These are phyloP conservation scores for Alternaria consortialis DNA, from an alignment of 2,329 filamentous ascomycete species.

Conservation along the genomic window DNA sequence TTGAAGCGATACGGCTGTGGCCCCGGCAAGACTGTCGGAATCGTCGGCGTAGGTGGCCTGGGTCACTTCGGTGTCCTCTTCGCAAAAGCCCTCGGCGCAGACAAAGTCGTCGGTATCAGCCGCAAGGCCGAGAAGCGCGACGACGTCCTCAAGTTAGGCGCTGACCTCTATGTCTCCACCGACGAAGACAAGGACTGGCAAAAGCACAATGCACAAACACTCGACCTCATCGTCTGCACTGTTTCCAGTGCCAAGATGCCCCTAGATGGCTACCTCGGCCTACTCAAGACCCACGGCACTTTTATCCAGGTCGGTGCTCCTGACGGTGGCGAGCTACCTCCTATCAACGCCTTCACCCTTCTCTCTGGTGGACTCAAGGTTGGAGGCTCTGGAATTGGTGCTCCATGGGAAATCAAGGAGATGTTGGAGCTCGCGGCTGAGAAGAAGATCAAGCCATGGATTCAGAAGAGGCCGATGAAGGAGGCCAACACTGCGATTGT, in stretches of 20 bases:
- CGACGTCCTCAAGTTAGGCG: constrained; percentile 67
- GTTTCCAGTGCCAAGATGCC: constrained; percentile 62
- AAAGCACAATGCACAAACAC: constrained; percentile 60
- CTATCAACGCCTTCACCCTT: constrained; percentile 62
- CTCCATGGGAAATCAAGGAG: constrained; percentile 35
- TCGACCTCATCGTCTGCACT: constrained; percentile 68
- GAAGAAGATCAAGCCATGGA: constrained; percentile 67
- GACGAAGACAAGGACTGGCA: constrained; percentile 67
- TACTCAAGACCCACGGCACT: constrained; percentile 67
- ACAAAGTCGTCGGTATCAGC: constrained; percentile 71
- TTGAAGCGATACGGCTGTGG: constrained; percentile 77
- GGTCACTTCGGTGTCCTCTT: constrained; percentile 78
- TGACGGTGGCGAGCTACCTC: constrained; percentile 51
- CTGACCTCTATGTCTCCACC: constrained; percentile 69
- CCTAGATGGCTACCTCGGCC: constrained; percentile 65
- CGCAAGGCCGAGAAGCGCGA: constrained; percentile 68
- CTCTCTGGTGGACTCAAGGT: constrained; percentile 47
- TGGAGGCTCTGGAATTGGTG: constrained; percentile 36
- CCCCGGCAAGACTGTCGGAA: constrained; percentile 78
- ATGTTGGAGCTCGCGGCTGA: constrained; percentile 66
- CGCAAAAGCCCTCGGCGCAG: constrained; percentile 74
- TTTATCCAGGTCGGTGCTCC: constrained; percentile 69
- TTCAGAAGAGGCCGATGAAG: constrained; percentile 68
- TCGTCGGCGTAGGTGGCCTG: constrained; percentile 77
- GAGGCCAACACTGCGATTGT: constrained; percentile 63